Base-by-base conservation (phyloP, 139 green algal genomes). In the Chlamydomonas schloesseri region DNA sequence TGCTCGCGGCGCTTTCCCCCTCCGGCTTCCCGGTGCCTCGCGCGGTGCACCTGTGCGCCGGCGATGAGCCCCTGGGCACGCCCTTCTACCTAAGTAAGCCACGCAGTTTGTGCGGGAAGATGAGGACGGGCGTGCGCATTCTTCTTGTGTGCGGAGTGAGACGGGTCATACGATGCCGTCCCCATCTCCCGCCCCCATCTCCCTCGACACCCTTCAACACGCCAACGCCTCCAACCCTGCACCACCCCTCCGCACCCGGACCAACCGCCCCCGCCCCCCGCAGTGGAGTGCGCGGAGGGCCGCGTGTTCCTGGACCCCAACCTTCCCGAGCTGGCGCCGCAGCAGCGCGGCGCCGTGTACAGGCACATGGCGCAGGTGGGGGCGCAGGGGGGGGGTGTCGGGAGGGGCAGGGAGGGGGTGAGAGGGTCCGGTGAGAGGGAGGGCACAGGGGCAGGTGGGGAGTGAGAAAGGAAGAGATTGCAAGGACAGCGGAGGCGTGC, bases 31-130 rank as follows among this genome's bases (percentile, higher is more conserved):
- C 97, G 36, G 96, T 99, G 57, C 96, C 98, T 0, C 69, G 71
- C 11, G 92, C 94, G 23, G 71, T 98, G n/a, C 81, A 75, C 36
- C 89, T 99, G 24, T 99, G 96, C 91, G 82, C 93, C 14, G 94
- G 99, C 70, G 0, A 81, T 0, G 31, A 47, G 3, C 94, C 99
- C 2, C 71, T 99, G 14, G 98, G 98, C 75, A 99, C 96, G 1
- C 92, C 94, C 21, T 99, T 99, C 84, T 99, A 99, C 84, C 65
- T 99, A 21, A 99, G 42, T 50, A 8, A 50, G 42, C 42, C 42
- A 8, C 99, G n/a, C n/a, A n/a, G n/a, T n/a, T n/a, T n/a, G n/a
- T n/a, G n/a, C n/a, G n/a, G n/a, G n/a, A n/a, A n/a, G n/a, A n/a
- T n/a, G n/a, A n/a, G n/a, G n/a, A n/a, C n/a, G n/a, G n/a, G n/a